Percentiles rank a stretch among this genome's conserved stretches.
phyloP scores from a whole-genome alignment of 768 basidiomycete genomes.

The Tephrocybe sp. region DNA sequence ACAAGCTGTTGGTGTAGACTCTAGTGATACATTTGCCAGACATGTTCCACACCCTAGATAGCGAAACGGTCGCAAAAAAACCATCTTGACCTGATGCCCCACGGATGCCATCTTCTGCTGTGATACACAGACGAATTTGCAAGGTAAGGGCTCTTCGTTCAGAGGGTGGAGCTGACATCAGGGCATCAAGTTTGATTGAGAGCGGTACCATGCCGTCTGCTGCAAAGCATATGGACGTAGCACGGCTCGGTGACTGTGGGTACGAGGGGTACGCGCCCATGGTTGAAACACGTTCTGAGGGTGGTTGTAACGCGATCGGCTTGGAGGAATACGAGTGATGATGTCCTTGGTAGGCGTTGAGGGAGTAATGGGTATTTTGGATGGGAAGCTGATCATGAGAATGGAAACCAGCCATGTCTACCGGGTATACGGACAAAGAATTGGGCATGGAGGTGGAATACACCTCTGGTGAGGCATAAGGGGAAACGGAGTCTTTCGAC shows the following conservation, averaged over 20 bases:
- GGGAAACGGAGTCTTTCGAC: slow-evolving; percentile 7
- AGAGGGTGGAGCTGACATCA: slow-evolving; percentile 39
- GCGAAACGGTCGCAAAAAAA: slow-evolving; percentile 56
- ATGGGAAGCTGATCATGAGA: slow-evolving; percentile 12
- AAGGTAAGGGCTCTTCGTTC: slow-evolving; percentile 40
- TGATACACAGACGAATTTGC: slow-evolving; percentile 57
- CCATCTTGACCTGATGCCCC: slow-evolving; percentile 62
- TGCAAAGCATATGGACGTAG: slow-evolving; percentile 49
- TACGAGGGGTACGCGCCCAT: slow-evolving; percentile 13
- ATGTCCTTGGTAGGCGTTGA: slow-evolving; percentile 13
- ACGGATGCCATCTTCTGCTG: slow-evolving; percentile 52
- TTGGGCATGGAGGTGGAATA: slow-evolving; percentile 16
- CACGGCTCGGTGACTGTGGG: slow-evolving; percentile 24
- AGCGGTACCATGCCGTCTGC: slow-evolving; percentile 72
- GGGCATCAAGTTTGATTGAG: slow-evolving; percentile 56
- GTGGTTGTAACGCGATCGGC: not conserved
- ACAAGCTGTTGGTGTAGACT: slow-evolving; percentile 50
- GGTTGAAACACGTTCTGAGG: slow-evolving; percentile 4
- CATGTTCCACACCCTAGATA: slow-evolving; percentile 52
- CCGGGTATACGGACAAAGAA: slow-evolving; percentile 17
- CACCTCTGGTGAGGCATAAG: slow-evolving; percentile 3
- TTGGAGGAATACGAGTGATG: slow-evolving; percentile 3
- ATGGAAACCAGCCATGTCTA: slow-evolving; percentile 11
- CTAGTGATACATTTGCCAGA: slow-evolving; percentile 65
- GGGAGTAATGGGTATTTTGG: slow-evolving; percentile 12